Evolutionary conservation across 768 basidiomycete genomes (phyloP).

Genomic region (Mycena floridula): DNA sequence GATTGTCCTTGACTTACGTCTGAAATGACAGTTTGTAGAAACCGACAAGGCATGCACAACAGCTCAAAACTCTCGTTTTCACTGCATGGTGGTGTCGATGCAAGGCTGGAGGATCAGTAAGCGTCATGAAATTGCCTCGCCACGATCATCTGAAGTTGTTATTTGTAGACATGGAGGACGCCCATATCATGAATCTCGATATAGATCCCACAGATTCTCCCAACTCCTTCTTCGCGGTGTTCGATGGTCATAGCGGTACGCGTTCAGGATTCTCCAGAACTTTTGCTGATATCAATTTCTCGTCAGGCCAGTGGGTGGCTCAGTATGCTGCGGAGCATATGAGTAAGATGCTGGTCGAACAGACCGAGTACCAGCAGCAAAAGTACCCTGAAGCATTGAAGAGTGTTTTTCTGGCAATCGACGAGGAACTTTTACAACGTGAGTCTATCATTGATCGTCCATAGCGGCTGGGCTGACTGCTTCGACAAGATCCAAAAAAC

Average conservation of each 20-base stretch:
- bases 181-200: conserved; percentile 75
- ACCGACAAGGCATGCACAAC: too few species aligned
- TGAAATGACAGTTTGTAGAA: too few species aligned
- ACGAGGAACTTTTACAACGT: conserved; percentile 90
- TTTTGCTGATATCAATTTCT: not conserved
- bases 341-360: conserved; percentile 64
- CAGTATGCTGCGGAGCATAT: conserved; percentile 81
- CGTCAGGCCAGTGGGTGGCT: conserved; percentile 74
- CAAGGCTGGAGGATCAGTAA: conserved; percentile 98
- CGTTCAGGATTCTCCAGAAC: conserved; percentile 21
- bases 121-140: conserved; percentile 27
- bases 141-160: conserved; percentile 1
- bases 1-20: too few species aligned
- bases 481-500: conserved; percentile 48
- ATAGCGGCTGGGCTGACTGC: conserved; percentile 11
- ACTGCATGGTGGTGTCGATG: too few species aligned
- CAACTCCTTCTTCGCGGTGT: conserved; percentile 91
- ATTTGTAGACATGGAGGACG: conserved; percentile 96
- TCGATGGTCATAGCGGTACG: conserved; percentile 97
- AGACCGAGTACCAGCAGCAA: conserved; percentile 63
- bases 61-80: too few species aligned
- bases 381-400: conserved; percentile 78
- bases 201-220: conserved; percentile 26
- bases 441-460: conserved; percentile 15
- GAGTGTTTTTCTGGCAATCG: conserved; percentile 85